phyloP scores from a whole-genome alignment of 495 filamentous ascomycete genomes.

The Jackrogersella minutella region DNA sequence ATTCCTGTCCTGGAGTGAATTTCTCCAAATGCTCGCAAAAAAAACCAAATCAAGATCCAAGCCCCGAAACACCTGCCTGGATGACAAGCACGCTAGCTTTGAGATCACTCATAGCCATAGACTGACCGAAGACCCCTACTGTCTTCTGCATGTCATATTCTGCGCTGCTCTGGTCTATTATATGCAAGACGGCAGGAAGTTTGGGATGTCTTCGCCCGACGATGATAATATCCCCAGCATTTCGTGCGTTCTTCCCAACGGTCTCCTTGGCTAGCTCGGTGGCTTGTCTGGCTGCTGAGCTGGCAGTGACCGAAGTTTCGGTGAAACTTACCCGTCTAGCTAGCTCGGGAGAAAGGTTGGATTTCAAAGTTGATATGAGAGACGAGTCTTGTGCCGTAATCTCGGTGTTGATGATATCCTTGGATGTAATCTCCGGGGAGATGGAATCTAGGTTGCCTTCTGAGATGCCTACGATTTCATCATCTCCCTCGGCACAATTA shows the following conservation, averaged over 20 bases:
- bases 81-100: conserved; percentile 81
- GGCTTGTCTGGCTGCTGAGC: conserved; percentile 34
- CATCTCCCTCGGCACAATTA: conserved; percentile 43
- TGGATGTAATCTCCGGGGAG: conserved; percentile 32
- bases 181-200: conserved; percentile 41
- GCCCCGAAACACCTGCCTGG: conserved; percentile 55
- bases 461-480: conserved; percentile 42
- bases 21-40: neutral
- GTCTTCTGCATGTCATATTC: conserved; percentile 64
- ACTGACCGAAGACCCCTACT: conserved; percentile 73
- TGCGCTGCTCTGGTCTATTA: conserved; percentile 42
- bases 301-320: conserved; percentile 43
- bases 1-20: neutral
- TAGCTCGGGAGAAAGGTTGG: conserved; percentile 67
- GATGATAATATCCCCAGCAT: conserved; percentile 81
- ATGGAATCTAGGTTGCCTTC: conserved; percentile 41
- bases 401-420: conserved; percentile 44
- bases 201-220: conserved; percentile 66
- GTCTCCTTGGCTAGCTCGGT: conserved; percentile 63
- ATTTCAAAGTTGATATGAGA: conserved; percentile 69
- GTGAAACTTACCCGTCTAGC: conserved; percentile 68
- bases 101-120: conserved; percentile 65
- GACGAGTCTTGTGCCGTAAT: conserved; percentile 60
- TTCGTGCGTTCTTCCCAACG: conserved; percentile 66
- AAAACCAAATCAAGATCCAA: neutral